Percentiles rank a stretch among this genome's conserved stretches.
Evolutionary conservation across 2,329 filamentous ascomycete species (phyloP).

Genomic region (Fusarium robinianum): DNA sequence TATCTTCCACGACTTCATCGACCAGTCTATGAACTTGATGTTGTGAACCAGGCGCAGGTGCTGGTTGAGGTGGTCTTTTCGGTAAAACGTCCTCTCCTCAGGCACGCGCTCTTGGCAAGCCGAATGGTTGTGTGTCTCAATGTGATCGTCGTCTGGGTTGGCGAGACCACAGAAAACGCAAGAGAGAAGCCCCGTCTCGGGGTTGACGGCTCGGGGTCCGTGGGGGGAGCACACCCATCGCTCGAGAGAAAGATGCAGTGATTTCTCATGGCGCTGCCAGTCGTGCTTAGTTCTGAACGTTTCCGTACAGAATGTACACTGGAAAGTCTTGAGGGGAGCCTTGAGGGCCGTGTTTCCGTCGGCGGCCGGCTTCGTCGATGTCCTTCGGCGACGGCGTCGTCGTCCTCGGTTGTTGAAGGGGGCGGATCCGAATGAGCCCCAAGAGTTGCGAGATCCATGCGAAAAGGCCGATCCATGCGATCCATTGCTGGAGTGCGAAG

Average conservation of each 20-base stretch:
- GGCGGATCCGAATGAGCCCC: constrained; percentile 54
- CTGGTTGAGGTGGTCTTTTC: constrained; percentile 70
- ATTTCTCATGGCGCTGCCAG: constrained; percentile 73
- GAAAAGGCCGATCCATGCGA: constrained; percentile 65
- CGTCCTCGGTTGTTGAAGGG: constrained; percentile 50
- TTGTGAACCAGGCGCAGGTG: constrained; percentile 66
- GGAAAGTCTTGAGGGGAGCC: constrained; percentile 60
- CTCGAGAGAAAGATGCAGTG: constrained; percentile 66
- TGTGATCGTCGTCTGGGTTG: constrained; percentile 59
- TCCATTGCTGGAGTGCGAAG: constrained; percentile 62
- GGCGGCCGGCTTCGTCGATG: constrained; percentile 44
- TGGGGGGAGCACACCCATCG: constrained; percentile 67
- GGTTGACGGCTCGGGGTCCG: constrained; percentile 59
- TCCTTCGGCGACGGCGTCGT: constrained; percentile 54
- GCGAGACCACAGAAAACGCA: constrained; percentile 65
- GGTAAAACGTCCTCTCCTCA: constrained; percentile 67
- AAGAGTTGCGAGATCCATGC: constrained; percentile 61
- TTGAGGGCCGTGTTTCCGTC: constrained; percentile 43
- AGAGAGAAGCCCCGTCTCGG: constrained; percentile 59
- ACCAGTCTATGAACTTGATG: constrained; percentile 64
- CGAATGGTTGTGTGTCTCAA: constrained; percentile 63
- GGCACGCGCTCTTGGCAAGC: constrained; percentile 68
- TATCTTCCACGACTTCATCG: constrained; percentile 67
- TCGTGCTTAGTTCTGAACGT: constrained; percentile 71
- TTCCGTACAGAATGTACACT: constrained; percentile 72